These are phyloP conservation scores for Salix brachista DNA, from an alignment of 345 rosid genomes.

Conservation along the genomic window DNA sequence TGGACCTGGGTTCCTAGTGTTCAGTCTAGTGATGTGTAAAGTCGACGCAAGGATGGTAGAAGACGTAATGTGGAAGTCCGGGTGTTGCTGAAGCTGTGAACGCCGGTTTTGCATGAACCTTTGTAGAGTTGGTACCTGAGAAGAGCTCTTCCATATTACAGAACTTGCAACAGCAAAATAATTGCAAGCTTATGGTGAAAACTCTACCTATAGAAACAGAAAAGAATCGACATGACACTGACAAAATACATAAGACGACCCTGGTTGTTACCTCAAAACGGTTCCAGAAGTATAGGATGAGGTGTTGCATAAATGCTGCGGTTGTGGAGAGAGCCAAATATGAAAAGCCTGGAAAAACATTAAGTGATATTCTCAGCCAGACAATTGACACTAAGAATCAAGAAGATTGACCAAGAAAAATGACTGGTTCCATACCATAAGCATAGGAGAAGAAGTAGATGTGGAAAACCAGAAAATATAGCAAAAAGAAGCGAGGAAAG, in stretches of 20 bases:
- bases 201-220: neutral
- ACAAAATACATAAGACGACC: neutral
- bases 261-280: slow-evolving; percentile 73
- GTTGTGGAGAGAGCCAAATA: slow-evolving; percentile 85
- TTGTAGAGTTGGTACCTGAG: slow-evolving; percentile 88
- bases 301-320: slow-evolving; percentile 96
- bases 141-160: neutral
- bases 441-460: slow-evolving; percentile 94
- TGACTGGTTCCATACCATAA: slow-evolving; percentile 52
- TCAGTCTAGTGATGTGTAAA: slow-evolving; percentile 81
- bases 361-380: neutral
- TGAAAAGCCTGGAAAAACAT: slow-evolving; percentile 67
- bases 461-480: slow-evolving; percentile 96
- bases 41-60: slow-evolving; percentile 96
- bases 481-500: slow-evolving; percentile 96
- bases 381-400: neutral
- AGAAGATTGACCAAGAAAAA: neutral
- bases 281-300: slow-evolving; percentile 95
- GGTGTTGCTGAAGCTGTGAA: slow-evolving; percentile 80
- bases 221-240: neutral
- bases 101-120: slow-evolving; percentile 77
- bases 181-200: neutral
- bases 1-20: slow-evolving; percentile 56
- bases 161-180: neutral
- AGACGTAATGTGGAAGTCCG: slow-evolving; percentile 90